Percentiles rank a stretch among this genome's conserved stretches.
phyloP scores from a whole-genome alignment of 1,139 yeast genomes.

The Kazachstania sp. region DNA sequence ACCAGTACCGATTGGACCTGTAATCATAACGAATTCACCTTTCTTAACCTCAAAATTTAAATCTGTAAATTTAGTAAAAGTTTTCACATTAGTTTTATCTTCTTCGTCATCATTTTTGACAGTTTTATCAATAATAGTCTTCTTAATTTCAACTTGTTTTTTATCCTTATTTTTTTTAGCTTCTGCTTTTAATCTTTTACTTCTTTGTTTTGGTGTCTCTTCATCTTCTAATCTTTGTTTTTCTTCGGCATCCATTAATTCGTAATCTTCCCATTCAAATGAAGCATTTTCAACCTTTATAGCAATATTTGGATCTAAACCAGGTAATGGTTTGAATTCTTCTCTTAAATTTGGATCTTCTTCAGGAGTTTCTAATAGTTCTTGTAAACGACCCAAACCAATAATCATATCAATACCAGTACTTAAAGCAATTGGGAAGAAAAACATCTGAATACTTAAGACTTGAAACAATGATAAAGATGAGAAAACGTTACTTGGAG shows the following conservation, averaged over 20 bases:
- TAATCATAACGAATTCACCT: slow-evolving; percentile 40
- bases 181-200: slow-evolving; percentile 17
- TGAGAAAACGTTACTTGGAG: slow-evolving; percentile 70
- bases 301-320: slow-evolving; percentile 31
- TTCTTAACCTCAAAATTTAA: slow-evolving; percentile 34
- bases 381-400: slow-evolving; percentile 53
- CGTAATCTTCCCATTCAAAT: slow-evolving; percentile 59
- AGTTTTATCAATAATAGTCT: slow-evolving; percentile 2
- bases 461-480: slow-evolving; percentile 69
- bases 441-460: slow-evolving; percentile 62
- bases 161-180: slow-evolving; percentile 22
- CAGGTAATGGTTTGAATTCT: slow-evolving; percentile 17
- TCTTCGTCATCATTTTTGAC: not conserved
- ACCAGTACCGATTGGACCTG: slow-evolving; percentile 46
- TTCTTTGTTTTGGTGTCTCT: slow-evolving; percentile 13
- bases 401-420: slow-evolving; percentile 60
- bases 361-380: slow-evolving; percentile 40
- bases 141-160: slow-evolving; percentile 2
- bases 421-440: slow-evolving; percentile 51
- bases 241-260: slow-evolving; percentile 28
- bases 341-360: slow-evolving; percentile 28
- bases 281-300: slow-evolving; percentile 44
- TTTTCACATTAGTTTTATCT: slow-evolving; percentile 5
- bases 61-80: slow-evolving; percentile 37
- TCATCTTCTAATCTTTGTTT: slow-evolving; percentile 22